phyloP scores from a whole-genome alignment of 164 flowering plant genomes.

The Sedum album region DNA sequence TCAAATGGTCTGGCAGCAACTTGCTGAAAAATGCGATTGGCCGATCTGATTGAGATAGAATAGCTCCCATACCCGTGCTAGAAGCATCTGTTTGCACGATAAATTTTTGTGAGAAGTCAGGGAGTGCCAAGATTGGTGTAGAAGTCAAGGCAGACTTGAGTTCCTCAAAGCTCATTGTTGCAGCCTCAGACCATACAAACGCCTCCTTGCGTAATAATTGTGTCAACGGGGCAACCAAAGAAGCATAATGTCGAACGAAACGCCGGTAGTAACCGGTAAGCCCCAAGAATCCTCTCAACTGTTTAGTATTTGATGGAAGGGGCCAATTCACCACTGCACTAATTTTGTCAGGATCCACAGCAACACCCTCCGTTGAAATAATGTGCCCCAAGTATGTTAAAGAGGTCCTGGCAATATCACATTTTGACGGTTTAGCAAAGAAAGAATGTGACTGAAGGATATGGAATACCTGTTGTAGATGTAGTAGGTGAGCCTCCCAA shows the following conservation, averaged over 20 bases:
- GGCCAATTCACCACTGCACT: no score
- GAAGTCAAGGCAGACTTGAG: no score
- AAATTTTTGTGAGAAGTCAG: background rate
- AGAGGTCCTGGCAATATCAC: background rate
- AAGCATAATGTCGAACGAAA: constrained; percentile 1
- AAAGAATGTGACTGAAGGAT: background rate
- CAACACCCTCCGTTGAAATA: no score
- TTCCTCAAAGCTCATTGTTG: no score
- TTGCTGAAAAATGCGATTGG: constrained; percentile 7
- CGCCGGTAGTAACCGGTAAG: constrained; percentile 1
- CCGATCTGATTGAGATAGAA: background rate
- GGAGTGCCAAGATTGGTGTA: no score
- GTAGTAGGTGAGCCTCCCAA: background rate
- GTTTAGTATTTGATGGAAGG: background rate
- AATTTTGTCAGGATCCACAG: no score
- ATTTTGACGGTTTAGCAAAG: constrained; percentile 4
- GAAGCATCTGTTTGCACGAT: no score
- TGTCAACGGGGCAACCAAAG: background rate
- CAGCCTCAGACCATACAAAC: no score
- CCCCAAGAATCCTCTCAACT: constrained; percentile 4
- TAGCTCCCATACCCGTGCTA: no score
- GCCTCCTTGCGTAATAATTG: no score
- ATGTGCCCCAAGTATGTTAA: constrained; percentile 3
- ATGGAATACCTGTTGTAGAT: background rate
- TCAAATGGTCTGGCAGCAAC: background rate